phyloP scores from a whole-genome alignment of 331 rosid species.

The Acacia pycnantha region DNA sequence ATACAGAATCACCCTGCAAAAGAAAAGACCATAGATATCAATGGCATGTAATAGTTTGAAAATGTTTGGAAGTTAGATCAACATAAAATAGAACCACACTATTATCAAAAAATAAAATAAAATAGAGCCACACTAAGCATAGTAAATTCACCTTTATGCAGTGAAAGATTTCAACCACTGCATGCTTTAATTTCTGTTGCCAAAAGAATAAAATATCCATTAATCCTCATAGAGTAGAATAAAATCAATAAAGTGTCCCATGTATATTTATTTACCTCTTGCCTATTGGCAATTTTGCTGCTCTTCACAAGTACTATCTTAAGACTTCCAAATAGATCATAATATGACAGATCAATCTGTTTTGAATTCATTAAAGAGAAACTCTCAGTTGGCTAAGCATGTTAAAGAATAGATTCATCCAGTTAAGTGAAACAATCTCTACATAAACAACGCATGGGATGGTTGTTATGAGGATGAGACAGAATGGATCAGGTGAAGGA shows the following conservation, averaged over 20 bases:
- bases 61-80: conserved; percentile 8
- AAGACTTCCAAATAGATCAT: conserved; percentile 82
- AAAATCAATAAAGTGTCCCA: conserved; percentile 13
- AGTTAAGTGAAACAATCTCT: background rate
- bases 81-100: conserved; percentile 9
- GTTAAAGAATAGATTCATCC: background rate
- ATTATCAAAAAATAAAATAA: background rate
- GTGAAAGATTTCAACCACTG: conserved; percentile 72
- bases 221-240: background rate
- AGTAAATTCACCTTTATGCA: conserved; percentile 56
- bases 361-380: conserved; percentile 15
- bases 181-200: conserved; percentile 61
- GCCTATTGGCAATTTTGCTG: conserved; percentile 54
- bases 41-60: conserved; percentile 9
- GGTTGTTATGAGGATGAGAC: background rate
- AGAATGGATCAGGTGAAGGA: background rate
- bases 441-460: background rate
- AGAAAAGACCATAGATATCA: background rate
- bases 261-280: conserved; percentile 58
- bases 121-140: conserved; percentile 6
- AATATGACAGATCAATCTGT: conserved; percentile 89
- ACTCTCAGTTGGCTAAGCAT: background rate
- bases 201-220: conserved; percentile 27
- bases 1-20: conserved; percentile 55
- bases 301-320: conserved; percentile 67